These are phyloP conservation scores for Diplotaxis tenuifolia DNA, from an alignment of 345 rosid species.

Conservation along the genomic window DNA sequence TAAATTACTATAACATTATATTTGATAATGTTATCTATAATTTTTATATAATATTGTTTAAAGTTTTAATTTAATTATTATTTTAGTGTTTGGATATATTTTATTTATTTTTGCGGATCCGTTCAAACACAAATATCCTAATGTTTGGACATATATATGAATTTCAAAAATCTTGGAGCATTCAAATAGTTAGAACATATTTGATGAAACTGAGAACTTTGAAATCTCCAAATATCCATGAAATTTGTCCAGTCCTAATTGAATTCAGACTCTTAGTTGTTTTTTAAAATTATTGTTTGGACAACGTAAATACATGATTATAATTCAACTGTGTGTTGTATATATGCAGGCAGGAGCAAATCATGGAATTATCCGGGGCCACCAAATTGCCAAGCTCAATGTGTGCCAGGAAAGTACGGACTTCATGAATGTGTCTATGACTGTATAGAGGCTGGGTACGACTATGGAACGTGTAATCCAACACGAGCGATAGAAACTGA, in stretches of 20 bases:
- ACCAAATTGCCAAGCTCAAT: background rate
- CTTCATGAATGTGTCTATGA: background rate
- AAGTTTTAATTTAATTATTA: too few relatives aligned
- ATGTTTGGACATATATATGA: too few relatives aligned
- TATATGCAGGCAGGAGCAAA: too few relatives aligned
- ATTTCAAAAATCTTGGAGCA: too few relatives aligned
- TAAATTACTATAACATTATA: background rate
- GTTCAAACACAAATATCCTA: background rate
- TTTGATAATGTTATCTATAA: too few relatives aligned
- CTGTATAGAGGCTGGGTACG: background rate
- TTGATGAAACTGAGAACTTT: background rate
- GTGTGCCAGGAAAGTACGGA: background rate
- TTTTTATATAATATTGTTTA: too few relatives aligned
- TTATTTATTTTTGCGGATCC: background rate
- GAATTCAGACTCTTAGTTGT: background rate
- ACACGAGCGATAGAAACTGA: background rate
- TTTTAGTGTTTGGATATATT: background rate
- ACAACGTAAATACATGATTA: background rate
- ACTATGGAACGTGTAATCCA: background rate
- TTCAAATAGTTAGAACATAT: background rate
- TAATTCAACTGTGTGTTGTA: background rate
- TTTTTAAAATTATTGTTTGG: background rate
- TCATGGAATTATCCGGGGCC: too few relatives aligned
- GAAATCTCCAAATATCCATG: background rate
- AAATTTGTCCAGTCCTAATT: background rate